These are phyloP conservation scores for Ceratobasidium sp. DNA, from an alignment of 1,284 basidiomycete genomes.

Conservation along the genomic window DNA sequence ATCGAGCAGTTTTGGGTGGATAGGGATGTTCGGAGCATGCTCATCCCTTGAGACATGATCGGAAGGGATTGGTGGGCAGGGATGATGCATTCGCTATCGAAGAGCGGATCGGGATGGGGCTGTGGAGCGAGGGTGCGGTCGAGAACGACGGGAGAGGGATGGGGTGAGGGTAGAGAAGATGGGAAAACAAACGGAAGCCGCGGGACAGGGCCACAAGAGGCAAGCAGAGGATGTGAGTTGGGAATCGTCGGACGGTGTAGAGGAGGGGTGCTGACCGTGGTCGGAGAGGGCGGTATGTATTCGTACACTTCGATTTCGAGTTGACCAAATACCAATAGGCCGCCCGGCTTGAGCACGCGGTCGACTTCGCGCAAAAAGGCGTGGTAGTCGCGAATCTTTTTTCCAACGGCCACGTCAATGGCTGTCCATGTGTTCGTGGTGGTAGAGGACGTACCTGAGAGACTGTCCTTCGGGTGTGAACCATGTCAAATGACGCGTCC, in stretches of 20 bases:
- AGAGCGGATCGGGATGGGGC: constrained; percentile 7
- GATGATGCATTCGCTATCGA: constrained; percentile 7
- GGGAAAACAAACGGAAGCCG: not conserved
- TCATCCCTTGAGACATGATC: constrained; percentile 23
- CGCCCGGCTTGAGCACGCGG: constrained; percentile 14
- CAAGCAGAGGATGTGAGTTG: not conserved
- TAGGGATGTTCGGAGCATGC: constrained; percentile 12
- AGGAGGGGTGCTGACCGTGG: not conserved
- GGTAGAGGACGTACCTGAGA: constrained; percentile 6
- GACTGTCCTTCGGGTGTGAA: constrained; percentile 9
- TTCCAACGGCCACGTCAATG: not conserved
- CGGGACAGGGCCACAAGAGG: not conserved
- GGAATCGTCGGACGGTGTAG: not conserved
- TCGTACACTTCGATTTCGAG: constrained; percentile 22
- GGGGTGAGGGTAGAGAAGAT: not conserved
- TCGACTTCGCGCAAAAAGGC: constrained; percentile 20
- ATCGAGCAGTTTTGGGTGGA: not conserved
- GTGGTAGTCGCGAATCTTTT: constrained; percentile 12
- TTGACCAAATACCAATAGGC: constrained; percentile 12
- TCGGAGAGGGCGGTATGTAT: not conserved
- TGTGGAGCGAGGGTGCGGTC: not conserved
- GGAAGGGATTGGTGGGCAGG: constrained; percentile 1
- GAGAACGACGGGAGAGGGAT: not conserved
- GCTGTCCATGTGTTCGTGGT: not conserved
- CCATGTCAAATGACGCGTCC: constrained; percentile 22